These are phyloP conservation scores for Paecilomyces formosus DNA, from an alignment of 2,329 filamentous ascomycete genomes.

Conservation along the genomic window DNA sequence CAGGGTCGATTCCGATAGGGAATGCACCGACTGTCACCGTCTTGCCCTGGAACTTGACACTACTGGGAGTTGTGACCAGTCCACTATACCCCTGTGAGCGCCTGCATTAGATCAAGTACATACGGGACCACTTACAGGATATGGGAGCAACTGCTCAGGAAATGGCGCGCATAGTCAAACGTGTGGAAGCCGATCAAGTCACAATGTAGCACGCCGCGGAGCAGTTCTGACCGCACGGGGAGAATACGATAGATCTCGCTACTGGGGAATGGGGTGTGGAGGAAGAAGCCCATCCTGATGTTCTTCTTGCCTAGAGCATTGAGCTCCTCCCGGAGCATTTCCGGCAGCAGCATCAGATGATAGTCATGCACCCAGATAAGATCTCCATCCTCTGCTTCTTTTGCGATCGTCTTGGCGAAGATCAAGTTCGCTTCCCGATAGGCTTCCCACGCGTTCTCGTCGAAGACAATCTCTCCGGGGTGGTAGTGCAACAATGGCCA, in stretches of 20 bases:
- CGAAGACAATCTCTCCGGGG: constrained; percentile 95
- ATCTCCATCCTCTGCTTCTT: constrained; percentile 86
- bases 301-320: constrained; percentile 68
- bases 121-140: constrained; percentile 59
- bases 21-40: constrained; percentile 91
- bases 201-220: constrained; percentile 82
- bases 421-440: constrained; percentile 89
- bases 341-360: constrained; percentile 91
- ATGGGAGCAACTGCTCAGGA: constrained; percentile 91
- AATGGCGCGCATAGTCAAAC: constrained; percentile 97
- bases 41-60: constrained; percentile 82
- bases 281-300: constrained; percentile 95
- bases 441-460: constrained; percentile 87
- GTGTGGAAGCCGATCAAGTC: constrained; percentile 97
- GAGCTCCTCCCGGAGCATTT: constrained; percentile 90
- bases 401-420: constrained; percentile 80
- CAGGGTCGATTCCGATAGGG: constrained; percentile 94
- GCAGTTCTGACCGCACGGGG: constrained; percentile 80
- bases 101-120: neutral
- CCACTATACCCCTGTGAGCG: constrained; percentile 25
- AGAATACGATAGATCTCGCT: constrained; percentile 95
- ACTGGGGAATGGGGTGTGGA: constrained; percentile 94
- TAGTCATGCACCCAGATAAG: constrained; percentile 98
- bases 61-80: constrained; percentile 72
- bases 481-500: constrained; percentile 99